These are phyloP conservation scores for Ustilago cynodontis DNA, from an alignment of 1,284 basidiomycete genomes.

Conservation along the genomic window DNA sequence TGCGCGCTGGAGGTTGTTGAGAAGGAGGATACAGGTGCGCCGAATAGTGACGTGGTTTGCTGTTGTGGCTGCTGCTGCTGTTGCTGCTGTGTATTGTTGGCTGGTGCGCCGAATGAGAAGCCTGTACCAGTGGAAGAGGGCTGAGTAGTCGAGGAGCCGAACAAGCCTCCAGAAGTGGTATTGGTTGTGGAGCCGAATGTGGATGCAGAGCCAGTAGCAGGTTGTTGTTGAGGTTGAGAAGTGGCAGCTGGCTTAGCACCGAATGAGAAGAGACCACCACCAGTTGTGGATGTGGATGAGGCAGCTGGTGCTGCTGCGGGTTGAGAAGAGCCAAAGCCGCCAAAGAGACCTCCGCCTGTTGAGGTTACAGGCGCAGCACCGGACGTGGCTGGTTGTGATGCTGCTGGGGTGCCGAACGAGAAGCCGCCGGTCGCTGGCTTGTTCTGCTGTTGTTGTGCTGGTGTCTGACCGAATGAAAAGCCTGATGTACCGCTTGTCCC, in stretches of 20 bases:
- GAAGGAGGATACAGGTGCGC: slow-evolving; percentile 31
- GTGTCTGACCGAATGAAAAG: slow-evolving; percentile 55
- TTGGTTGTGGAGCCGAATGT: slow-evolving; percentile 32
- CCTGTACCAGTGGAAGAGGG: slow-evolving; percentile 22
- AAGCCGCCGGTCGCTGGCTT: slow-evolving; percentile 50
- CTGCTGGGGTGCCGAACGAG: slow-evolving; percentile 51
- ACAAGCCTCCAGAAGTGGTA: slow-evolving; percentile 22
- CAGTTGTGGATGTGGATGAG: slow-evolving; percentile 13
- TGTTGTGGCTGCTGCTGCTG: slow-evolving; percentile 28
- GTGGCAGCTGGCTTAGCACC: slow-evolving; percentile 38
- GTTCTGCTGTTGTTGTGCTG: slow-evolving; percentile 53
- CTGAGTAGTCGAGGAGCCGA: slow-evolving; percentile 29
- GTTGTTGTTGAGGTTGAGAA: slow-evolving; percentile 33
- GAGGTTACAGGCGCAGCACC: slow-evolving; percentile 24
- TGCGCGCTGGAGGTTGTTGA: slow-evolving; percentile 28
- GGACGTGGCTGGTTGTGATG: slow-evolving; percentile 29
- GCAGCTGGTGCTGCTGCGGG: slow-evolving; percentile 36
- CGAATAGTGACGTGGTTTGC: slow-evolving; percentile 40
- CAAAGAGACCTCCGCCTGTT: slow-evolving; percentile 37
- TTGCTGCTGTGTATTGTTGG: slow-evolving; percentile 22
- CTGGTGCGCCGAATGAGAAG: slow-evolving; percentile 37
- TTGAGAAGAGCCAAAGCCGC: slow-evolving; percentile 29
- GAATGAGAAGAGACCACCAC: slow-evolving; percentile 34
- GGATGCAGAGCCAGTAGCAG: slow-evolving; percentile 19
- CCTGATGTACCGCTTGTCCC: slow-evolving; percentile 35